Conservation (phyloP, 2,329 filamentous ascomycete genomes). For the Fusarium penzigii region DNA sequence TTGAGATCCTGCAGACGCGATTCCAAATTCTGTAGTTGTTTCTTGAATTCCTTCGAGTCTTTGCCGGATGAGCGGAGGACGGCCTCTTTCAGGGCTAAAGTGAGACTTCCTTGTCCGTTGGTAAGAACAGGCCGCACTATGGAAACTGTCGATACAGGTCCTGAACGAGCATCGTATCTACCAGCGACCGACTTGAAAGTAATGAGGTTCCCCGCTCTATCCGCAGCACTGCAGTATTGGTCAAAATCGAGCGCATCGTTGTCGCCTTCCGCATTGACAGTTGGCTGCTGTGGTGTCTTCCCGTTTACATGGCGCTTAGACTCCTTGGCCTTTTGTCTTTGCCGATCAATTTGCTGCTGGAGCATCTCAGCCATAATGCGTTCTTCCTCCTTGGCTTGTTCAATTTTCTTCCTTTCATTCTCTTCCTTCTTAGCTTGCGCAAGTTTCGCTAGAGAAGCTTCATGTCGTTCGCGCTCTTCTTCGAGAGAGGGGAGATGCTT, state of each 20-base stretch:
- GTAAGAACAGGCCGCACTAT: constrained; percentile 69
- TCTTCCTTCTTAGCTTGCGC: constrained; percentile 58
- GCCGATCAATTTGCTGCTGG: constrained; percentile 69
- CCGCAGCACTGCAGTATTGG: constrained; percentile 62
- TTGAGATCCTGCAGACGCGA: constrained; percentile 74
- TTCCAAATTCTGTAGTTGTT: constrained; percentile 75
- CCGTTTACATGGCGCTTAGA: constrained; percentile 56
- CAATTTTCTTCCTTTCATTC: constrained; percentile 52
- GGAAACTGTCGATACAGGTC: constrained; percentile 68
- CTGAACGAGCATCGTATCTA: constrained; percentile 65
- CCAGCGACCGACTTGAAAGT: constrained; percentile 72
- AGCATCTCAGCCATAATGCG: constrained; percentile 70
- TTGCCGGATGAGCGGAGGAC: constrained; percentile 58
- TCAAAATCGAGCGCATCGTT: constrained; percentile 61
- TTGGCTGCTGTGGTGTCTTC: constrained; percentile 24
- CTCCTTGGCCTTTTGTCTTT: constrained; percentile 65
- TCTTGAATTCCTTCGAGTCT: constrained; percentile 67
- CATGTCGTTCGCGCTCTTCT: constrained; percentile 82
- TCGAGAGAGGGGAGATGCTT: constrained; percentile 81
- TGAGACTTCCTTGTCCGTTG: constrained; percentile 56
- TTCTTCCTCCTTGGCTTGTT: constrained; percentile 68
- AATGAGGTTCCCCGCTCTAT: constrained; percentile 63
- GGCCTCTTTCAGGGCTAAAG: constrained; percentile 74
- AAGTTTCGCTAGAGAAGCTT: constrained; percentile 66
- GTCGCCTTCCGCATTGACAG: constrained; percentile 30